Base-by-base conservation (phyloP, 371 early-diverging fungal species). In the Mycotypha africana region DNA sequence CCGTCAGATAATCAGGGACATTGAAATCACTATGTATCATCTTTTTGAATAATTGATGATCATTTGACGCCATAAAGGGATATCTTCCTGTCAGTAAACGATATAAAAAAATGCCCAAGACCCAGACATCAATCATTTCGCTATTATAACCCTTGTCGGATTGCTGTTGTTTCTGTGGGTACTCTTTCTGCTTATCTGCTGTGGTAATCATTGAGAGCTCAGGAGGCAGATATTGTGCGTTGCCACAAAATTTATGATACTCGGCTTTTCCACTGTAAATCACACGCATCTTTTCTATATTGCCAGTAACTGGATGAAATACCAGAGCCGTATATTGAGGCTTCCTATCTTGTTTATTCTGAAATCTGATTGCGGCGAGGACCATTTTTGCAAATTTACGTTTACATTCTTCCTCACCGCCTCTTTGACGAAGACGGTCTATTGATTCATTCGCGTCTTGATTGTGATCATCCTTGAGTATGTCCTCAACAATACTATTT, bases 51-150 rank as follows among this genome's bases (percentile, higher is more conserved):
- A 72, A 20, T 26, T 50, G 53, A 14, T 59, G 56, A 46, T 72
- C 62, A 28, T 62, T 68, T 5, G 57, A 25, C n/a, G 68, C 69
- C 4, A 23, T 28, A 38, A 72, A 72, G 1, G 73, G 73, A 40
- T 61, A 65, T 9, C 49, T 53, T 34, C 69, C 69, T 17, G 56
- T 51, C 19, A 67, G 49, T 59, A 72, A 60, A 11, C 60, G 42
- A 37, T 65, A 72, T 2, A 72, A 33, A 2, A 56, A 61, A n/a
- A 72, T 49, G 8, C 73, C 73, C 3, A 72, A 45, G 2, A 66
- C 58, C 73, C 73, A 72, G 10, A 72, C 51, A 40, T 63, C 73
- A n/a, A 58, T 62, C 26, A 58, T 23, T 34, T 53, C 54, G 12
- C 54, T 53, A 2, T 56, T 43, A 26, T 67, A 67, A 14, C n/a